Evolutionary conservation across 768 basidiomycete genomes (phyloP).

Genomic region (Rhodotorula sphaerocarpa): DNA sequence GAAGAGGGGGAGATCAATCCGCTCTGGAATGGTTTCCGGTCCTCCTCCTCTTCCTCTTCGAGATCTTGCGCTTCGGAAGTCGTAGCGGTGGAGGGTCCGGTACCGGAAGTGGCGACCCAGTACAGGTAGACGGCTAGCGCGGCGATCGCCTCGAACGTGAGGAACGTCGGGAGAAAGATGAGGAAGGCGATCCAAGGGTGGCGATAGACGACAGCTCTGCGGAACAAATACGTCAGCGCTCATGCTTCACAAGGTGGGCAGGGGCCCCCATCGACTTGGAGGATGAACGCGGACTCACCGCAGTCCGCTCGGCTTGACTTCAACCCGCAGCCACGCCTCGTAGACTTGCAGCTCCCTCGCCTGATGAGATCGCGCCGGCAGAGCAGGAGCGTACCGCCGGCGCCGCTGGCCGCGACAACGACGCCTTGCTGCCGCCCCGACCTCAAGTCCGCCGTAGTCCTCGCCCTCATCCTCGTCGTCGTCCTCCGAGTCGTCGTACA

Average conservation of each 20-base stretch:
- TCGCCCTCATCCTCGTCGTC: background rate
- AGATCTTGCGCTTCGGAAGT: too few relatives aligned
- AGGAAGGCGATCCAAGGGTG: constrained; percentile 16
- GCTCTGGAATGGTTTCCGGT: too few relatives aligned
- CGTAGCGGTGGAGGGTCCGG: background rate
- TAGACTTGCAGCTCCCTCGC: constrained; percentile 21
- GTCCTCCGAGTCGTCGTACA: background rate
- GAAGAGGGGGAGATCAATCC: too few relatives aligned
- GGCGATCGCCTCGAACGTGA: constrained; percentile 13
- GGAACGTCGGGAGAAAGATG: constrained; percentile 23
- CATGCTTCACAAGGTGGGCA: too few relatives aligned
- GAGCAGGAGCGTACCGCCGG: too few relatives aligned
- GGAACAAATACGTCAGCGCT: background rate
- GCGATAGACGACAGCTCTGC: constrained; percentile 2
- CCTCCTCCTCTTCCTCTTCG: background rate
- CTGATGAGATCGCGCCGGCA: too few relatives aligned
- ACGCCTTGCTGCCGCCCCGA: too few relatives aligned
- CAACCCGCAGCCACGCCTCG: constrained; percentile 12
- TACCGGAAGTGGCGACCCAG: constrained; percentile 1
- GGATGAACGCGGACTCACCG: too few relatives aligned
- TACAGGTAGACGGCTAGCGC: constrained; percentile 12
- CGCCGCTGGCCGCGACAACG: too few relatives aligned
- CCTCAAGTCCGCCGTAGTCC: background rate
- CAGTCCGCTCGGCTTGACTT: constrained; percentile 5
- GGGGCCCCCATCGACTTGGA: too few relatives aligned